Percentiles rank a stretch among this genome's conserved stretches.
Evolutionary conservation across 2,329 filamentous ascomycete species (phyloP).

Genomic region (Cordyceps javanica): DNA sequence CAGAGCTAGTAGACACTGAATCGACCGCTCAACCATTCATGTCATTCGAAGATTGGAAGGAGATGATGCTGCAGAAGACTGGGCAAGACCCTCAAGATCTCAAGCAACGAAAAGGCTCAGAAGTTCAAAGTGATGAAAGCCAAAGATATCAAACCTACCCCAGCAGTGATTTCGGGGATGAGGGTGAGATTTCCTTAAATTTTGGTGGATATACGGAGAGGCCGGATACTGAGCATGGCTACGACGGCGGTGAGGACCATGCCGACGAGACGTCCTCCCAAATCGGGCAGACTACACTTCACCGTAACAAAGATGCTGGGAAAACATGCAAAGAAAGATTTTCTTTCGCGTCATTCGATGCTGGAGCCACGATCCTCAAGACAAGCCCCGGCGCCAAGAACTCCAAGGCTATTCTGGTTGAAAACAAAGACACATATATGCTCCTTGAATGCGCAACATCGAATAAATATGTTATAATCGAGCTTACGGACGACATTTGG

Average conservation of each 20-base stretch:
- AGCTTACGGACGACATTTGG: conserved; percentile 78
- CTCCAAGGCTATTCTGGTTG: conserved; percentile 78
- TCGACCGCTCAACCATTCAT: conserved; percentile 56
- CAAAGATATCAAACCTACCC: conserved; percentile 52
- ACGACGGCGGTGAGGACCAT: conserved; percentile 27
- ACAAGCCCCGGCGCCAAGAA: conserved; percentile 83
- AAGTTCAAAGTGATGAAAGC: conserved; percentile 42
- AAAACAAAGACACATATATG: conserved; percentile 99
- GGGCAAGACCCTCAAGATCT: conserved; percentile 67
- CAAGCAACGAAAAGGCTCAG: conserved; percentile 51
- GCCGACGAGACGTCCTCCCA: conserved; percentile 26
- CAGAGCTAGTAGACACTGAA: conserved; percentile 13
- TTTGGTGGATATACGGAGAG: conserved; percentile 30
- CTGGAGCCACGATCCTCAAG: conserved; percentile 87
- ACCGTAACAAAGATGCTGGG: conserved; percentile 84
- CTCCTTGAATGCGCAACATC: conserved; percentile 79
- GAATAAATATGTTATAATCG: conserved; percentile 92
- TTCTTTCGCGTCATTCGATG: conserved; percentile 96
- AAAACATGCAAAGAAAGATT: conserved; percentile 97
- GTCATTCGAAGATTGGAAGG: conserved; percentile 98
- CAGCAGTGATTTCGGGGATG: conserved; percentile 73
- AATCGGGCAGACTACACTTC: conserved; percentile 45
- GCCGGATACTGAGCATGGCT: conserved; percentile 14
- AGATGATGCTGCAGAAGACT: conserved; percentile 77
- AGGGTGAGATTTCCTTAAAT: conserved; percentile 68